Percentiles rank a stretch among this genome's conserved stretches.
Evolutionary conservation across 2,329 filamentous ascomycete genomes (phyloP).

Genomic region (Xylaria hypoxylon): DNA sequence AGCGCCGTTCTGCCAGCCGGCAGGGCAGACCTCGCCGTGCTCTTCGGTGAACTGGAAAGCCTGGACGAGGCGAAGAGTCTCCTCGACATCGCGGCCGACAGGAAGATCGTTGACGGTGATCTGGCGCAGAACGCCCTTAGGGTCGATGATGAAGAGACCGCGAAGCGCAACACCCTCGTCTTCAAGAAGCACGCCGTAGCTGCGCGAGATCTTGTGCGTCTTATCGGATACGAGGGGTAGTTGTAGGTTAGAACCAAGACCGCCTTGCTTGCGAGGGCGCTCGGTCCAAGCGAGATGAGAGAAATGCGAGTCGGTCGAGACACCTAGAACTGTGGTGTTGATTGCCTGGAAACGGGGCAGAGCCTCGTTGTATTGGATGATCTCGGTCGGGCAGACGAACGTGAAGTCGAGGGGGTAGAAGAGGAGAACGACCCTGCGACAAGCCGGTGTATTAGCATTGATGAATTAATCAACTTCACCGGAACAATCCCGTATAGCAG

Average conservation of each 20-base stretch:
- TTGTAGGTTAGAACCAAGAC: slow-evolving; percentile 68
- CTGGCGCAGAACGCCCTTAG: slow-evolving; percentile 69
- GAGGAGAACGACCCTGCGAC: slow-evolving; percentile 68
- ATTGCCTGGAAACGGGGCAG: slow-evolving; percentile 69
- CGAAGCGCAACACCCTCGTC: slow-evolving; percentile 72
- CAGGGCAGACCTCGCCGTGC: slow-evolving; percentile 78
- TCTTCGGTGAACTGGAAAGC: slow-evolving; percentile 87
- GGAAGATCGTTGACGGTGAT: slow-evolving; percentile 75
- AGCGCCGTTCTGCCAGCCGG: slow-evolving; percentile 61
- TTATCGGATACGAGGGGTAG: slow-evolving; percentile 72
- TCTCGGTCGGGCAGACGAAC: slow-evolving; percentile 75
- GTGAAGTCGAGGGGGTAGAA: slow-evolving; percentile 78
- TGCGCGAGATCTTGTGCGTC: slow-evolving; percentile 68
- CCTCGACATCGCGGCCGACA: slow-evolving; percentile 73
- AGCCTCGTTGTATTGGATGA: slow-evolving; percentile 72
- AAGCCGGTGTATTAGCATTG: slow-evolving; percentile 10
- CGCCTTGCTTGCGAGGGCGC: slow-evolving; percentile 69
- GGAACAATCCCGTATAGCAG: neutral
- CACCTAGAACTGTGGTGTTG: slow-evolving; percentile 69
- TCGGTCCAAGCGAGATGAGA: slow-evolving; percentile 68
- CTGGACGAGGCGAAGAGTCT: slow-evolving; percentile 73
- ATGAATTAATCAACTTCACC: neutral
- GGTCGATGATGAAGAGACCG: slow-evolving; percentile 75
- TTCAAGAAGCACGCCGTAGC: slow-evolving; percentile 73
- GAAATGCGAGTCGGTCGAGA: slow-evolving; percentile 72